These are phyloP conservation scores for Neodidymelliopsis sp. DNA, from an alignment of 2,329 filamentous ascomycete species.

Conservation along the genomic window DNA sequence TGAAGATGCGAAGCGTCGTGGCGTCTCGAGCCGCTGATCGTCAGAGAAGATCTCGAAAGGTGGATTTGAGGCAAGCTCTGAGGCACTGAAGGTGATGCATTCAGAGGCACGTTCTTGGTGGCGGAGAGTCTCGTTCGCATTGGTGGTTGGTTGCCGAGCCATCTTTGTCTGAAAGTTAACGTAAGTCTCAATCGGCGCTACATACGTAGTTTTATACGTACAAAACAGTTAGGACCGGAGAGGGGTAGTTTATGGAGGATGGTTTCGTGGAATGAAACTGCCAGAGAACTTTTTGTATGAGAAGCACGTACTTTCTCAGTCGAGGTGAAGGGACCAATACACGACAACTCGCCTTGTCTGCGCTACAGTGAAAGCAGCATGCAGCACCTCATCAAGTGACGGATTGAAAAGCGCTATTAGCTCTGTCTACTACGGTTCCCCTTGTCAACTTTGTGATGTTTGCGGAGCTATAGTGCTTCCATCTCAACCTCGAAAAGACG, in stretches of 20 bases:
- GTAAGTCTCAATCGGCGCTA: background rate
- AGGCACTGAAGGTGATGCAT: background rate
- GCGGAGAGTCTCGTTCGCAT: background rate
- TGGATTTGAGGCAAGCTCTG: background rate
- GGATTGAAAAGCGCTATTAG: no score
- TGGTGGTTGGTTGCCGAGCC: background rate
- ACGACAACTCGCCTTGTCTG: background rate
- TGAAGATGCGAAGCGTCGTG: background rate
- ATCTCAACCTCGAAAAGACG: background rate
- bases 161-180: background rate
- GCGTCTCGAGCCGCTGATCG: background rate
- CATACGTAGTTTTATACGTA: background rate
- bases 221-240: background rate
- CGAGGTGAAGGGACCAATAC: conserved; percentile 8
- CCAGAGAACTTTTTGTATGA: no score
- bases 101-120: background rate
- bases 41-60: conserved; percentile 7
- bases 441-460: no score
- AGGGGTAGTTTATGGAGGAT: no score
- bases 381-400: no score
- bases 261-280: no score
- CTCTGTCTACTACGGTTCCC: no score
- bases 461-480: no score
- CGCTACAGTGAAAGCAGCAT: background rate
- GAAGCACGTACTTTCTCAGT: no score